These are phyloP conservation scores for Infundibulicybe gibba DNA, from an alignment of 768 basidiomycete species.

Conservation along the genomic window DNA sequence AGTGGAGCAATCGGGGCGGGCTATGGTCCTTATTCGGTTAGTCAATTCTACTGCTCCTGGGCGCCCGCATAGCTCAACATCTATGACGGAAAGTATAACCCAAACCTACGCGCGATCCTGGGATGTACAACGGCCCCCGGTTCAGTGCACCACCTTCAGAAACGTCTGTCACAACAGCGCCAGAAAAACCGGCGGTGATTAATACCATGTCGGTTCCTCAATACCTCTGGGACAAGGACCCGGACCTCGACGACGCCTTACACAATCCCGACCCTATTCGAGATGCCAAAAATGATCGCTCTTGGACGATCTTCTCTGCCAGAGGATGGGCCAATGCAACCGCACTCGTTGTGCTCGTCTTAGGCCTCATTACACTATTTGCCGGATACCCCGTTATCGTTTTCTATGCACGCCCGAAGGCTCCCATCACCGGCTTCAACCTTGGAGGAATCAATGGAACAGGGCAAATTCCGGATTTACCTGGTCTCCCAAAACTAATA, in stretches of 20 bases:
- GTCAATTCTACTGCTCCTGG: conserved; percentile 19
- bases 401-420: conserved; percentile 35
- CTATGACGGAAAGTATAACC: conserved; percentile 46
- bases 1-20: conserved; percentile 73
- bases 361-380: conserved; percentile 74
- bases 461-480: conserved; percentile 82
- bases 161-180: conserved; percentile 23
- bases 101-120: conserved; percentile 39
- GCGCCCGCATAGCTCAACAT: too few relatives aligned
- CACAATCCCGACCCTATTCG: conserved; percentile 85
- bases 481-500: conserved; percentile 64
- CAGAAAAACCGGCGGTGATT: conserved; percentile 29
- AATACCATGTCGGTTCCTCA: conserved; percentile 65
- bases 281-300: conserved; percentile 53
- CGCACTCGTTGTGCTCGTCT: conserved; percentile 65
- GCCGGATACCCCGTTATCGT: conserved; percentile 85
- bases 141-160: conserved; percentile 54
- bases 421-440: conserved; percentile 59
- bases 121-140: conserved; percentile 44
- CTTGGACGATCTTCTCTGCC: conserved; percentile 71
- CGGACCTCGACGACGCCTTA: conserved; percentile 85
- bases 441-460: conserved; percentile 86
- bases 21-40: conserved; percentile 86
- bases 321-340: conserved; percentile 83
- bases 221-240: conserved; percentile 79